Evolutionary conservation across 2,329 filamentous ascomycete species (phyloP).

Genomic region (Hysterium pulicare): DNA sequence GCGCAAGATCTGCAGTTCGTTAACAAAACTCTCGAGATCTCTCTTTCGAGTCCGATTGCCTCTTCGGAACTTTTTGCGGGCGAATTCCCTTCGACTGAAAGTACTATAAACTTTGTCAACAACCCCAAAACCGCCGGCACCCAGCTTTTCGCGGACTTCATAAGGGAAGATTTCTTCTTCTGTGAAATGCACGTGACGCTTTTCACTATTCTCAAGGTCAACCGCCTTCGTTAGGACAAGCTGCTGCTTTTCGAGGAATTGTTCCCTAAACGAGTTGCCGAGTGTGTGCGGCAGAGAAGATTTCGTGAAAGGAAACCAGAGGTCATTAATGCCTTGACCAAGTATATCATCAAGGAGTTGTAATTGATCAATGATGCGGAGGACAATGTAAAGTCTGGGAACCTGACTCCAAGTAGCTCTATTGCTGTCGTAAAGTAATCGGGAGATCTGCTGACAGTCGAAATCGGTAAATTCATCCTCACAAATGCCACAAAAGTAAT

Average conservation of each 20-base stretch:
- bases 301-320: constrained; percentile 9
- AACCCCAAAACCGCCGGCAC: neutral
- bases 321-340: constrained; percentile 2
- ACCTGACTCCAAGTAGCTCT: constrained; percentile 3
- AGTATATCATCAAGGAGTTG: constrained; percentile 3
- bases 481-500: too few relatives aligned
- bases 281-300: constrained; percentile 4
- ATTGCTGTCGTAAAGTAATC: constrained; percentile 1
- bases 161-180: constrained; percentile 10
- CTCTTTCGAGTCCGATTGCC: neutral
- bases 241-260: constrained; percentile 13
- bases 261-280: neutral
- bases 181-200: constrained; percentile 11
- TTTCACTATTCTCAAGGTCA: constrained; percentile 8
- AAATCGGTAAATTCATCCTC: too few relatives aligned
- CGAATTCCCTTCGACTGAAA: neutral
- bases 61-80: neutral
- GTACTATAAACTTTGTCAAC: neutral
- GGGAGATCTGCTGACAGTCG: too few relatives aligned
- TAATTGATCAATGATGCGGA: constrained; percentile 8
- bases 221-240: constrained; percentile 11
- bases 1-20: constrained; percentile 3
- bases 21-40: neutral
- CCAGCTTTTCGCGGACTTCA: constrained; percentile 4
- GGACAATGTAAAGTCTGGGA: constrained; percentile 9